A percentile compares a stretch with the other conserved stretches of the same genome.
These are phyloP conservation scores for Galeopsis tetrahit DNA, from an alignment of 257 asterid genomes.

Conservation along the genomic window DNA sequence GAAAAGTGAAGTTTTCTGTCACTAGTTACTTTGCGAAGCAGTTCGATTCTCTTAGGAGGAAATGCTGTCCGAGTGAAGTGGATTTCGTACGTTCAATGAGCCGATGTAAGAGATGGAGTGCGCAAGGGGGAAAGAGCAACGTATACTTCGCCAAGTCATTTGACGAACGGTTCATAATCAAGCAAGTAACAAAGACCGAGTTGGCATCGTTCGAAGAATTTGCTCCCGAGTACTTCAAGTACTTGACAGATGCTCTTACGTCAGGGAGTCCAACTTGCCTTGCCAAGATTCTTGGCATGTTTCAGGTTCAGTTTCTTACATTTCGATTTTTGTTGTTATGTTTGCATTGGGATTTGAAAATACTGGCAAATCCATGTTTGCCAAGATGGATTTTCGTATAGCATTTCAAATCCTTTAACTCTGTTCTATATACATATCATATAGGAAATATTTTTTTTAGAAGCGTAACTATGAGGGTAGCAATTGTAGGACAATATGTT, in stretches of 20 bases:
- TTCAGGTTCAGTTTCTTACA: slow-evolving; percentile 62
- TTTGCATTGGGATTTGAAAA: not conserved
- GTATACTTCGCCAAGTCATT: slow-evolving; percentile 88
- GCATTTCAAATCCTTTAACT: too few relatives aligned
- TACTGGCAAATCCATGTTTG: not conserved
- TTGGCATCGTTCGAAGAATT: slow-evolving; percentile 87
- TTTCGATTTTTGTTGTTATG: not conserved
- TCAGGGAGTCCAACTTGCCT: slow-evolving; percentile 93
- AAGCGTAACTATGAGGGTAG: too few relatives aligned
- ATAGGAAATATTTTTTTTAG: too few relatives aligned
- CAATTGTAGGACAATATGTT: too few relatives aligned
- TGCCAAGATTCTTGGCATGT: slow-evolving; percentile 91
- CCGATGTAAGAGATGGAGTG: slow-evolving; percentile 91
- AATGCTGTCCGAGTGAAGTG: slow-evolving; percentile 74
- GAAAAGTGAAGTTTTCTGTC: slow-evolving; percentile 77
- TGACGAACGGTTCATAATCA: slow-evolving; percentile 85
- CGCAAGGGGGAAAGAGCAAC: slow-evolving; percentile 97
- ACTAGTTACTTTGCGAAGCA: slow-evolving; percentile 83
- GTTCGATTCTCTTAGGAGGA: slow-evolving; percentile 77
- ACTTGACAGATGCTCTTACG: slow-evolving; percentile 63
- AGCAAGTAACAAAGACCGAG: slow-evolving; percentile 94
- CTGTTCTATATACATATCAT: too few relatives aligned
- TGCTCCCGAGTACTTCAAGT: slow-evolving; percentile 75
- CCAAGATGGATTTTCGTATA: too few relatives aligned
- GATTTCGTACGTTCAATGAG: slow-evolving; percentile 80